A percentile compares a stretch with the other conserved stretches of the same genome.
Evolutionary conservation across 768 basidiomycete genomes (phyloP).

Genomic region (Hygrocybe coccinea): DNA sequence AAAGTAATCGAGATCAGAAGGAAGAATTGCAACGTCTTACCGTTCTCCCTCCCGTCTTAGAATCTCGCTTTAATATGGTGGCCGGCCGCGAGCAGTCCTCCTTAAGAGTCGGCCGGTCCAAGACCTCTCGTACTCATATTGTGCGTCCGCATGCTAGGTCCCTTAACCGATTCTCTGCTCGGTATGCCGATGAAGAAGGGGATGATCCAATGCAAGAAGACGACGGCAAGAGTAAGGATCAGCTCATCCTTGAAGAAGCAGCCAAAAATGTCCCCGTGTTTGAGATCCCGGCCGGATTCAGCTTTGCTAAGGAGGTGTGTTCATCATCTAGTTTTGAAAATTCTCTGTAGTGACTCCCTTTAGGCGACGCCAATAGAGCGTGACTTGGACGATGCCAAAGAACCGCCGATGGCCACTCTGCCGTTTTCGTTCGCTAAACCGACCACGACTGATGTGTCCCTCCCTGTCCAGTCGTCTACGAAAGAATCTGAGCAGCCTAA

Average conservation of each 20-base stretch:
- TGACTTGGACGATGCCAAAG: constrained; percentile 46
- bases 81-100: constrained; percentile 38
- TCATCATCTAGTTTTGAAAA: constrained; percentile 4
- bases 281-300: constrained; percentile 58
- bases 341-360: constrained; percentile 8
- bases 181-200: constrained; percentile 44
- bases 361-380: constrained; percentile 34
- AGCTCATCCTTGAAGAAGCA: constrained; percentile 48
- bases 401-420: constrained; percentile 59
- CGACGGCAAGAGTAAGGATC: constrained; percentile 37
- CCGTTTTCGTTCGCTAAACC: constrained; percentile 60
- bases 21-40: constrained; percentile 11
- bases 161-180: constrained; percentile 64
- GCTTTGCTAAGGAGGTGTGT: constrained; percentile 58
- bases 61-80: constrained; percentile 33
- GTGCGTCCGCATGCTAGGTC: constrained; percentile 43
- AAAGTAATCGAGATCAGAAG: not conserved
- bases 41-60: constrained; percentile 21
- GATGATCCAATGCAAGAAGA: constrained; percentile 34
- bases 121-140: constrained; percentile 53
- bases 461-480: constrained; percentile 10
- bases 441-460: not conserved
- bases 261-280: constrained; percentile 53
- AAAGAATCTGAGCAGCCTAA: not conserved
- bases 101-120: constrained; percentile 61